A percentile compares a stretch with the other conserved stretches of the same genome.
phyloP scores from a whole-genome alignment of 2,329 filamentous ascomycete species.

The Trichoderma gracile region DNA sequence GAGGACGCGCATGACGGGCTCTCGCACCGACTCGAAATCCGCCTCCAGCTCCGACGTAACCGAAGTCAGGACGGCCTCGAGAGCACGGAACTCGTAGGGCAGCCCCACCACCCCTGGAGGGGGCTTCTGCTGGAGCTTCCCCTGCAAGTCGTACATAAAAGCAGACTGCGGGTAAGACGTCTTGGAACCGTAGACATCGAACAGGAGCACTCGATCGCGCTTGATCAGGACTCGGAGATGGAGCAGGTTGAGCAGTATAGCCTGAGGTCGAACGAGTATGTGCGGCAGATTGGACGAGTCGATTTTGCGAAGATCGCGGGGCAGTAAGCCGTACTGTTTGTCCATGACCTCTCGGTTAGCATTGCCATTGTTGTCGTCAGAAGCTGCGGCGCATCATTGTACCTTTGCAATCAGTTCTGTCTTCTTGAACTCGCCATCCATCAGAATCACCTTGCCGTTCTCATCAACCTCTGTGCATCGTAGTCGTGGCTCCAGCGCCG shows the following conservation, averaged over 20 bases:
- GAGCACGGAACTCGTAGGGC: slow-evolving; percentile 92
- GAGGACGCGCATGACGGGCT: slow-evolving; percentile 86
- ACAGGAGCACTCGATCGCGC: slow-evolving; percentile 88
- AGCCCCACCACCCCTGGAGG: slow-evolving; percentile 61
- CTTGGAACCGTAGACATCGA: slow-evolving; percentile 92
- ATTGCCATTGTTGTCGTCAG: background rate
- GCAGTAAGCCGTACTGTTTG: slow-evolving; percentile 79
- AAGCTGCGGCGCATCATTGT: slow-evolving; percentile 19
- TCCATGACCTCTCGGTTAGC: slow-evolving; percentile 19
- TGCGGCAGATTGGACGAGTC: slow-evolving; percentile 94
- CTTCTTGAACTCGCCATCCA: slow-evolving; percentile 97
- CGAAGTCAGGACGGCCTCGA: slow-evolving; percentile 92
- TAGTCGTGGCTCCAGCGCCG: slow-evolving; percentile 79
- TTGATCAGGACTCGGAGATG: slow-evolving; percentile 96
- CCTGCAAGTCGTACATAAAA: slow-evolving; percentile 97
- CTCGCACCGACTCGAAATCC: slow-evolving; percentile 90
- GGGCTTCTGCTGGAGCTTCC: slow-evolving; percentile 79
- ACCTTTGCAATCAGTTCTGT: slow-evolving; percentile 95
- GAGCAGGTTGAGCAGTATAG: slow-evolving; percentile 93
- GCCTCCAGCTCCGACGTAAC: slow-evolving; percentile 90
- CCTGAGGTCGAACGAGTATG: slow-evolving; percentile 88
- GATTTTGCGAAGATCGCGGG: slow-evolving; percentile 94
- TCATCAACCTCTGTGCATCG: slow-evolving; percentile 95
- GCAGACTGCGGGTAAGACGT: slow-evolving; percentile 93
- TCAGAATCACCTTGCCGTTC: slow-evolving; percentile 84